Percentiles rank a stretch among this genome's conserved stretches.
Evolutionary conservation across 805 yeast genomes (phyloP).

Genomic region (Cephaloascus albidus): DNA sequence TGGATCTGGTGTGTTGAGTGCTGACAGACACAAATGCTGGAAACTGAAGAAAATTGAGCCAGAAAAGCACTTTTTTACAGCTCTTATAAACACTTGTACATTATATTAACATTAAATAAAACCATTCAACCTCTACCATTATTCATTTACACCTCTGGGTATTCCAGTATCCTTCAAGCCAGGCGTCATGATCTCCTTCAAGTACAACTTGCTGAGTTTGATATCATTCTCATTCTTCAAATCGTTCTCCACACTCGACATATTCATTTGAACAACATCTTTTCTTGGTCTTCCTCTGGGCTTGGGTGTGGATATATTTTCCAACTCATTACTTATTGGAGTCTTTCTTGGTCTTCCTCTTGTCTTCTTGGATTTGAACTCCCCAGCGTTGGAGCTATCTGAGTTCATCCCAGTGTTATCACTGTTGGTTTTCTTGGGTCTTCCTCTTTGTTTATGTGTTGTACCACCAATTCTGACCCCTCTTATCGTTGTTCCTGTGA

Average conservation of each 20-base stretch:
- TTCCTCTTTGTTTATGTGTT: background rate
- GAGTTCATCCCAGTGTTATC: background rate
- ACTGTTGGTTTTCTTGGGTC: background rate
- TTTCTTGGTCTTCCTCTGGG: constrained; percentile 1
- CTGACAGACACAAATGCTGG: too few species aligned
- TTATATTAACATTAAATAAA: too few species aligned
- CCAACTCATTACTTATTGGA: background rate
- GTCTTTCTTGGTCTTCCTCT: constrained; percentile 1
- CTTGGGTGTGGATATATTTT: background rate
- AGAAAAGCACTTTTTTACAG: too few species aligned
- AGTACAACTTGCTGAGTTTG: constrained; percentile 1
- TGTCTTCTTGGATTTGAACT: background rate
- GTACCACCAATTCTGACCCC: constrained; percentile 31
- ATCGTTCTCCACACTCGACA: background rate
- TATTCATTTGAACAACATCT: background rate
- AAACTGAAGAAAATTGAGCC: too few species aligned
- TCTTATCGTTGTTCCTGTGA: constrained; percentile 32
- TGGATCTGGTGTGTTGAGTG: too few species aligned
- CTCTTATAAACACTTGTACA: too few species aligned
- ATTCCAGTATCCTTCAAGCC: constrained; percentile 2
- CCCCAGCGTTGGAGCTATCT: background rate
- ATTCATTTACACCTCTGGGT: too few species aligned
- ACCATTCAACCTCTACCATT: too few species aligned
- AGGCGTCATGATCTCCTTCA: constrained; percentile 1
- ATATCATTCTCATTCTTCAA: background rate